phyloP scores from a whole-genome alignment of 2,329 filamentous ascomycete genomes.

The Byssothecium circinans region DNA sequence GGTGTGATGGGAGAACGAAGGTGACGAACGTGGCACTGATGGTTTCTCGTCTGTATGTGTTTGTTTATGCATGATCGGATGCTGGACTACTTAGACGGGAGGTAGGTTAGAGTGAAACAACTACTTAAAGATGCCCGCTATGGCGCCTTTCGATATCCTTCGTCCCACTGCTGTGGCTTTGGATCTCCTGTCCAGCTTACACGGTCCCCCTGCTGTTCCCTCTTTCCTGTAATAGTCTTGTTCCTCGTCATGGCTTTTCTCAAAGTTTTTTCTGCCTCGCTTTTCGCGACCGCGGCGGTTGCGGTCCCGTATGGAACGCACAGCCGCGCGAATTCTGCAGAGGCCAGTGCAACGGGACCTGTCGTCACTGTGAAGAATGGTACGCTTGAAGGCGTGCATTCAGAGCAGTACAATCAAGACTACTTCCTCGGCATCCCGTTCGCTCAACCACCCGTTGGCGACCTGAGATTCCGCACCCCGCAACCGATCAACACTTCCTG shows the following conservation, averaged over 20 bases:
- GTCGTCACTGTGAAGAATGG: slow-evolving; percentile 42
- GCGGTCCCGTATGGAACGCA: neutral
- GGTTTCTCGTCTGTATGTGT: too few species aligned
- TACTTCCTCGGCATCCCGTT: slow-evolving; percentile 54
- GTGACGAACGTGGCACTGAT: too few species aligned
- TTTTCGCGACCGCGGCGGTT: slow-evolving; percentile 1
- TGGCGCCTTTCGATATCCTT: neutral
- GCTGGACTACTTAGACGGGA: too few species aligned
- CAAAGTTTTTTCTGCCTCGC: neutral
- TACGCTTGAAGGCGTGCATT: slow-evolving; percentile 41
- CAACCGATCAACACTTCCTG: slow-evolving; percentile 48
- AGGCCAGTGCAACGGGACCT: neutral
- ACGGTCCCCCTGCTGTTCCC: neutral
- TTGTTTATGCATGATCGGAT: too few species aligned
- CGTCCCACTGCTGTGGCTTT: neutral
- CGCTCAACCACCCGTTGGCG: slow-evolving; percentile 25
- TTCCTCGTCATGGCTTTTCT: slow-evolving; percentile 2
- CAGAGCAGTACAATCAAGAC: slow-evolving; percentile 45
- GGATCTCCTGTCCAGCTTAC: too few species aligned
- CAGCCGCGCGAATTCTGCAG: neutral
- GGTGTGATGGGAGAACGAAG: too few species aligned
- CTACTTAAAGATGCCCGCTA: too few species aligned
- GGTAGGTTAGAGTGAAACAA: too few species aligned
- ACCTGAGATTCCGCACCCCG: slow-evolving; percentile 54
- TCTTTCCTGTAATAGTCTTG: neutral